Evolutionary conservation across 2,329 filamentous ascomycete species (phyloP).

Genomic region (Dichotomopilus funicola): DNA sequence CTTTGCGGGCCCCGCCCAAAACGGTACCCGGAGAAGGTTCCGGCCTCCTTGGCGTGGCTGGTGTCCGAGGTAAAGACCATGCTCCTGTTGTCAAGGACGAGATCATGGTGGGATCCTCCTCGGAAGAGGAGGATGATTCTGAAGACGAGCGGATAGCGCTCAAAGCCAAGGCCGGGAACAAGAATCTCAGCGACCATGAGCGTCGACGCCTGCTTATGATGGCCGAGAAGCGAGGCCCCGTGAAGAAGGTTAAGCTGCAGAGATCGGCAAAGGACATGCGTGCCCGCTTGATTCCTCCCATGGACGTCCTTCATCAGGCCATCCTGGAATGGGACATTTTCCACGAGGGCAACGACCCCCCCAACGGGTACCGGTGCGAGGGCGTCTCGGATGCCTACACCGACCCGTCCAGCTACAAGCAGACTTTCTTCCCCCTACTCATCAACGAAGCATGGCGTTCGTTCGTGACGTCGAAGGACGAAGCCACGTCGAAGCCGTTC

Average conservation of each 20-base stretch:
- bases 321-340: constrained; percentile 96
- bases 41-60: constrained; percentile 61
- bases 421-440: constrained; percentile 83
- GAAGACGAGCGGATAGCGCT: constrained; percentile 51
- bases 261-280: constrained; percentile 90
- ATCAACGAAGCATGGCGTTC: constrained; percentile 94
- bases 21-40: constrained; percentile 71
- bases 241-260: constrained; percentile 75
- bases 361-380: constrained; percentile 65
- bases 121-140: constrained; percentile 57
- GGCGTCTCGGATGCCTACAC: constrained; percentile 72
- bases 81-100: constrained; percentile 61
- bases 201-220: constrained; percentile 41
- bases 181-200: constrained; percentile 44
- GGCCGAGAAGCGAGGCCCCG: constrained; percentile 58
- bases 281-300: constrained; percentile 81
- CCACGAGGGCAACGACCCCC: constrained; percentile 78
- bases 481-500: constrained; percentile 72
- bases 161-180: constrained; percentile 40
- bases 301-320: constrained; percentile 75
- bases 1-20: constrained; percentile 43
- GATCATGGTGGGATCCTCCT: constrained; percentile 83
- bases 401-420: constrained; percentile 72
- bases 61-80: constrained; percentile 73
- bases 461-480: constrained; percentile 84